Base-by-base conservation (phyloP, 1,284 basidiomycete genomes). In the Porphyrellus sp. region DNA sequence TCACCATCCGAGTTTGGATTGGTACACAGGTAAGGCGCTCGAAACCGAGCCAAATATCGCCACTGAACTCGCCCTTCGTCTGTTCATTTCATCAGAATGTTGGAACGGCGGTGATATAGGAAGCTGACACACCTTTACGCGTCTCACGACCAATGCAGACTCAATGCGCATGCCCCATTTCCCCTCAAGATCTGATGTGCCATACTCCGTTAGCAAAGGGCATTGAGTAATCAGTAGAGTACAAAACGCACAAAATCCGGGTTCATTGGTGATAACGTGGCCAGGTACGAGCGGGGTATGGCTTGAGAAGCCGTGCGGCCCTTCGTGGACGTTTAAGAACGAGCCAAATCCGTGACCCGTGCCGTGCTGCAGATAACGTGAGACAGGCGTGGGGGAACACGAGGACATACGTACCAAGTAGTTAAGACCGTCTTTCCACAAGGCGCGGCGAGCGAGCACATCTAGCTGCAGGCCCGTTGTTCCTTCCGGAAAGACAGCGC, bases 131-230 rank as follows among this genome's bases (percentile, higher is more conserved):
- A 88, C 87, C 75, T 78, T 79, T 43, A 89, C 80, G 46, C 78
- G 79, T 56, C 81, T 79, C 35, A 93, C 89, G 31, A 80, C 74
- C 42, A 92, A 75, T 11, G 89, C 86, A 53, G 87, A 91, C 72
- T 98, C 95, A 48, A 95, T 91, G 7, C 95, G 81, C 66, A 98
- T 86, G 15, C 95, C 95, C 79, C 85, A 98, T 61, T 85, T 78
- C 16, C 86, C 88, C 55, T 88, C 86, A 41, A 86, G 79, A 72
- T 96, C 90, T 90, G 57, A 49, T 48, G 51, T 45, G 35, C 35
- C 54, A 45, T 15, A 12, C 41, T 23, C 35, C 39, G 24, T 60
- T 23, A 59, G 57, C 46, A 52, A 58, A 46, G 41, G 53, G 31
- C 25, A 59, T 44, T 42, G 28, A 41, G 44, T 58, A 53, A 61